Evolutionary conservation across 208 protist species (phyloP), one percentile per base, ranked within the genome.

Genomic region (Crithidia mellificae): DNA sequence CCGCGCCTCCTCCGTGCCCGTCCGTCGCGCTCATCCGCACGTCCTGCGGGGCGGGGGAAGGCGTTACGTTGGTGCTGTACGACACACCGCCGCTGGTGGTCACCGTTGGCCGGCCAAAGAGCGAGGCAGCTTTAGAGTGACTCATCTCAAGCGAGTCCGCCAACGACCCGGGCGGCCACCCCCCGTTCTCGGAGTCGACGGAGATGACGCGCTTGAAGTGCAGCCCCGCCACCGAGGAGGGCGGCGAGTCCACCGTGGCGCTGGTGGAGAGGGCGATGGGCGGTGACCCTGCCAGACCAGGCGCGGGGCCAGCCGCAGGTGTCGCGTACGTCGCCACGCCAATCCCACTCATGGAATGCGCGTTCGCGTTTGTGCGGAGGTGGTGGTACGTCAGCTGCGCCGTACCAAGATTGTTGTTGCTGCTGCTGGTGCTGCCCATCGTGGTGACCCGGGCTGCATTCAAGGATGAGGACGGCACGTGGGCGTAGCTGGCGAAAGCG

Each of bases 191-290:
- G 11, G 69, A 77, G 69, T 72, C 69, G 30, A 77, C 38, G 2
- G 69, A 72, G 36, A 76, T 54, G 51, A 76, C 68, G 4, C 69
- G 69, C 39, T 80, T 64, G 32, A 80, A 77, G n/a, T 75, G 65
- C 67, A 73, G 27, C 22, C 61, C 73, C 0, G 52, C 49, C 1
- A 57, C 27, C n/a, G 64, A 64, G 17, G 75, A 74, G 24, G 52
- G 69, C 6, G 58, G 58, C 0, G 69, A 68, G 69, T 80, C 70
- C 20, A 24, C 61, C 17, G 55, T 71, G 61, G 20, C 54, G 59
- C 32, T 63, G 9, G 61, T 58, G 25, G 68, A 63, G 22, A 52
- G 39, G 1, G 17, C 44, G 17, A 69, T 22, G 2, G 58, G 63
- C 2, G 59, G 47, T 3, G 63, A 58, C 32, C 63, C 38, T 32